Percentiles rank a stretch among this genome's conserved stretches.
These are phyloP conservation scores for Panaeolus papilionaceus DNA, from an alignment of 768 basidiomycete genomes.

Conservation along the genomic window DNA sequence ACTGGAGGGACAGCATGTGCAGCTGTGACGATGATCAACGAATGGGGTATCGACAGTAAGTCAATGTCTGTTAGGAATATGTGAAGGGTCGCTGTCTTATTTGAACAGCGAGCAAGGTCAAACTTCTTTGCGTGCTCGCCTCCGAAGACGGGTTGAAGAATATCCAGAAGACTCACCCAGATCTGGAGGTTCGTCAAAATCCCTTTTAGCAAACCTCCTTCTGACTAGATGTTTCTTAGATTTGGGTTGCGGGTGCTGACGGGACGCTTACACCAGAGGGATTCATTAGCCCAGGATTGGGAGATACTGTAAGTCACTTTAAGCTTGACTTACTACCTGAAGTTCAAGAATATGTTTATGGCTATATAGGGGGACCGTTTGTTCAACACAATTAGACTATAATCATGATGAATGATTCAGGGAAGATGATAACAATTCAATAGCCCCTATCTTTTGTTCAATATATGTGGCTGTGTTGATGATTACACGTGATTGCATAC, in stretches of 20 bases:
- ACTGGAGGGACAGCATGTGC: slow-evolving; percentile 94
- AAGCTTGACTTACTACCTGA: background rate
- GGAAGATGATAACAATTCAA: background rate
- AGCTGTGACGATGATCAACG: slow-evolving; percentile 83
- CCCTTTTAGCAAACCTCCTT: background rate
- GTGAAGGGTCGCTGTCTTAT: slow-evolving; percentile 11
- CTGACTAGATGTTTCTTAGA: slow-evolving; percentile 46
- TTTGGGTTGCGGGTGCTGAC: slow-evolving; percentile 89
- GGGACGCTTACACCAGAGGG: slow-evolving; percentile 73
- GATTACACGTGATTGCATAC: slow-evolving; percentile 40
- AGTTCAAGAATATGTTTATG: background rate
- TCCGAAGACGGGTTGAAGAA: slow-evolving; percentile 75
- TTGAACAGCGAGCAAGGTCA: slow-evolving; percentile 67
- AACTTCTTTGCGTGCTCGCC: slow-evolving; percentile 82
- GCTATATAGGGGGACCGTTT: slow-evolving; percentile 79
- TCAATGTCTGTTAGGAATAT: slow-evolving; percentile 10
- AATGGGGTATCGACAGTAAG: slow-evolving; percentile 81
- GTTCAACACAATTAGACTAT: slow-evolving; percentile 69
- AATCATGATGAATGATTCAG: slow-evolving; percentile 5
- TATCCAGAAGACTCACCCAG: slow-evolving; percentile 72
- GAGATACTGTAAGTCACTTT: slow-evolving; percentile 76
- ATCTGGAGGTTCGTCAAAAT: slow-evolving; percentile 67
- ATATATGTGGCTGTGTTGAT: background rate
- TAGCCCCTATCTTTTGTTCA: background rate
- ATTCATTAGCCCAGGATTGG: slow-evolving; percentile 87